Conservation (phyloP, 129 eudicot species). For the Pseudognaphalium luteoalbum region DNA sequence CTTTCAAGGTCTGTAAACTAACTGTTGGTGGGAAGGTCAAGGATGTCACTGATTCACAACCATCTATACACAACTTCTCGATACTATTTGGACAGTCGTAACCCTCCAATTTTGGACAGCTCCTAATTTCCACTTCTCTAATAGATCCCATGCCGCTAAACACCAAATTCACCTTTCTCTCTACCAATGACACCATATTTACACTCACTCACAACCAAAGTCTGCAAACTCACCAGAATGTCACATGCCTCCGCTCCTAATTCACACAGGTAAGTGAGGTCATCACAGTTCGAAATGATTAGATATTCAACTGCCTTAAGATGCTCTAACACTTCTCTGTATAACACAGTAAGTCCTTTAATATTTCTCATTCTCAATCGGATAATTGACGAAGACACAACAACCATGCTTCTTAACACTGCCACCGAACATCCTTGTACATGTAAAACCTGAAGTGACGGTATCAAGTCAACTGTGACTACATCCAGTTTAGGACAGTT, state of each 20-base stretch:
- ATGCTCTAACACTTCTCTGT: no score
- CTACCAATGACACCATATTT: slow-evolving; percentile 3
- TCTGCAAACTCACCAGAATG: not conserved
- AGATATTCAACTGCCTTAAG: no score
- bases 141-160: not conserved
- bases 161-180: not conserved
- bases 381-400: not conserved
- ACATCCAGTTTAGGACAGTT: not conserved
- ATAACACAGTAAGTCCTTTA: no score
- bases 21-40: no score
- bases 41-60: no score
- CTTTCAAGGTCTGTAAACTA: no score
- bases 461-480: not conserved
- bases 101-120: no score
- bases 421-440: not conserved
- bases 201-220: not conserved
- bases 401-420: not conserved
- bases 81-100: no score
- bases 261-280: slow-evolving; percentile 4
- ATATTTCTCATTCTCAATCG: no score
- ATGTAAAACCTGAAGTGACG: slow-evolving; percentile 3
- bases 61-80: no score
- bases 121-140: no score
- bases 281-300: not conserved
- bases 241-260: not conserved